Conservation (phyloP, 176 grass and related monocot species). For the Secale cereale region DNA sequence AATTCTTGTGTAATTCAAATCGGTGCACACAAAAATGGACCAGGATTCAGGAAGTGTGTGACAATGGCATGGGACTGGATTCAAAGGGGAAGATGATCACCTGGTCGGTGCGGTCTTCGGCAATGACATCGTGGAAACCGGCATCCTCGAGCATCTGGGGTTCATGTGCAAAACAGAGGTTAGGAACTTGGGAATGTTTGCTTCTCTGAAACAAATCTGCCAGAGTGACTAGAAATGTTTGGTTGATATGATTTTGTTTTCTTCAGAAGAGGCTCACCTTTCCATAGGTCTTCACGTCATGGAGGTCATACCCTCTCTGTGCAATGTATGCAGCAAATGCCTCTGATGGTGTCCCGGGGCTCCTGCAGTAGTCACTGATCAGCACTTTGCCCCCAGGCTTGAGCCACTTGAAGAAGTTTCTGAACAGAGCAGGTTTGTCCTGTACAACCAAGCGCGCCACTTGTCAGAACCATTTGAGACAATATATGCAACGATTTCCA, state of each 20-base stretch:
- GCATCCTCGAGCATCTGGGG: constrained; percentile 78
- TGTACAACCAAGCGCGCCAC: constrained; percentile 25
- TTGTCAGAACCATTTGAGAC: constrained; percentile 17
- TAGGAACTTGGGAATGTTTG: neutral
- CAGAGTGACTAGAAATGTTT: neutral
- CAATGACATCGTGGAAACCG: constrained; percentile 68
- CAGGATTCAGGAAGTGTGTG: neutral
- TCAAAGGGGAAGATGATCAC: constrained; percentile 24
- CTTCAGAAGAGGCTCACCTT: constrained; percentile 49
- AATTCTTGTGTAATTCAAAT: neutral
- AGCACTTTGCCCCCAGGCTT: constrained; percentile 93
- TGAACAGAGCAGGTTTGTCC: constrained; percentile 88
- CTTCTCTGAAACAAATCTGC: neutral
- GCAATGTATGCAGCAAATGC: constrained; percentile 80
- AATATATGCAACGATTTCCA: neutral
- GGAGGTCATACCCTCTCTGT: constrained; percentile 89
- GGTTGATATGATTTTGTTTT: neutral
- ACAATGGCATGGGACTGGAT: neutral
- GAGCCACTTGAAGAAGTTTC: constrained; percentile 89
- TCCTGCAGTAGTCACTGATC: constrained; percentile 95
- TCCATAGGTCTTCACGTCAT: constrained; percentile 86
- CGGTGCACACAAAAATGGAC: neutral
- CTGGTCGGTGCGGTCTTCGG: constrained; percentile 90
- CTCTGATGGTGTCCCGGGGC: constrained; percentile 60
- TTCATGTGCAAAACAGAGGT: neutral